Percentiles rank a stretch among this genome's conserved stretches.
phyloP scores from a whole-genome alignment of 2,329 filamentous ascomycete genomes.

The Penicillium paneum region DNA sequence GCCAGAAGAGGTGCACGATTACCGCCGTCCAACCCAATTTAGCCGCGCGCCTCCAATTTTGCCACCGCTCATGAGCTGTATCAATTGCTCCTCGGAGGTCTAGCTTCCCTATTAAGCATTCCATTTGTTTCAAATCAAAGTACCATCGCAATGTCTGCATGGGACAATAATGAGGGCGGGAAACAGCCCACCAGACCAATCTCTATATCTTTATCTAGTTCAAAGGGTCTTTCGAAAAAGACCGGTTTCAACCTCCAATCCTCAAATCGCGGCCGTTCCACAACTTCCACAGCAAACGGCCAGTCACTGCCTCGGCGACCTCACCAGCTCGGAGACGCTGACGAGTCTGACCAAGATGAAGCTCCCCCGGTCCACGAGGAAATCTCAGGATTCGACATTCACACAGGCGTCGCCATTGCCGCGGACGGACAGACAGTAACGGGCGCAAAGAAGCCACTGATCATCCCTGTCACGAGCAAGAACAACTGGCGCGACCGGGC shows the following conservation, averaged over 20 bases:
- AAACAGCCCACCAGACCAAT: conserved; percentile 31
- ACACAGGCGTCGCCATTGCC: conserved; percentile 39
- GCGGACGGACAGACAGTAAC: conserved; percentile 36
- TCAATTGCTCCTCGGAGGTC: conserved; percentile 6
- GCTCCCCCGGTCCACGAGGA: conserved; percentile 39
- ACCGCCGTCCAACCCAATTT: not conserved
- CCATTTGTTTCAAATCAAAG: not conserved
- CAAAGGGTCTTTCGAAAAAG: conserved; percentile 33
- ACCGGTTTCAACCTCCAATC: conserved; percentile 33
- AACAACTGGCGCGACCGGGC: conserved; percentile 67
- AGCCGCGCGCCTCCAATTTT: conserved; percentile 17
- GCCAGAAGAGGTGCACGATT: no score
- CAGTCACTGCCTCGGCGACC: conserved; percentile 30
- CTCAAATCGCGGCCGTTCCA: conserved; percentile 21
- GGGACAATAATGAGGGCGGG: not conserved
- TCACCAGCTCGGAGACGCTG: conserved; percentile 37
- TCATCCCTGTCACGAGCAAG: conserved; percentile 72
- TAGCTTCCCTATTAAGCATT: not conserved
- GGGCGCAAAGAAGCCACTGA: conserved; percentile 61
- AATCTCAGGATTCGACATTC: conserved; percentile 55
- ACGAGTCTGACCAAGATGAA: conserved; percentile 53
- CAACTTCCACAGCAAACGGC: conserved; percentile 15
- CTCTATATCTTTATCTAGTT: conserved; percentile 41
- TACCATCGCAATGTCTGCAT: conserved; percentile 19
- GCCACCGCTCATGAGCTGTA: conserved; percentile 23